These are phyloP conservation scores for Corymbia calophylla DNA, from an alignment of 441 rosid species.

Conservation along the genomic window DNA sequence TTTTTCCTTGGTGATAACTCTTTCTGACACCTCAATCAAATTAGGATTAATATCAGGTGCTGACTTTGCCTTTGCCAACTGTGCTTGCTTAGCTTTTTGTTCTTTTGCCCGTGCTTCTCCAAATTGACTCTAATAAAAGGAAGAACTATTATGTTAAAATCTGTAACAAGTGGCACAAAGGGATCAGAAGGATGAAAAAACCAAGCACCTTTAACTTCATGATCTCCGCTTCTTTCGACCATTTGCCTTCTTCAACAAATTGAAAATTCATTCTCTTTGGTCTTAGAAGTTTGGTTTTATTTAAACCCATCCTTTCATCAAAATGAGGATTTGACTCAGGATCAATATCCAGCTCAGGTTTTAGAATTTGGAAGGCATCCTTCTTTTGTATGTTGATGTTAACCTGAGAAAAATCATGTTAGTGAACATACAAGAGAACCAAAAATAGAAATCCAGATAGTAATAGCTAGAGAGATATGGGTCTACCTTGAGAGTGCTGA, in stretches of 20 bases:
- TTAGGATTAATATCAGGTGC: constrained; percentile 88
- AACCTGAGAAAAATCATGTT: constrained; percentile 40
- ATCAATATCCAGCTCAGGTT: constrained; percentile 84
- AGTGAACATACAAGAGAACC: not conserved
- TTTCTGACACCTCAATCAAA: constrained; percentile 78
- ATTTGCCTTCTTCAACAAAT: constrained; percentile 97
- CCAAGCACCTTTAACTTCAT: constrained; percentile 59
- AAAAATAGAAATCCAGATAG: not conserved
- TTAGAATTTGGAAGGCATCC: constrained; percentile 92
- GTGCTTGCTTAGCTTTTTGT: constrained; percentile 86
- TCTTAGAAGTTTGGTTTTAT: constrained; percentile 72
- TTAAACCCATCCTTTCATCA: constrained; percentile 79
- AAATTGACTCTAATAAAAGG: constrained; percentile 55
- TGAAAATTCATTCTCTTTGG: constrained; percentile 78
- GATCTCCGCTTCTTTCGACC: constrained; percentile 86
- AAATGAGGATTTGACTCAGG: constrained; percentile 73
- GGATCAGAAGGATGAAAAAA: not conserved
- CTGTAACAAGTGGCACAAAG: not conserved
- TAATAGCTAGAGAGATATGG: not conserved
- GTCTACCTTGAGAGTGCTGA: constrained; percentile 87
- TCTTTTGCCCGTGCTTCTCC: constrained; percentile 93
- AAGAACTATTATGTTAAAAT: constrained; percentile 5
- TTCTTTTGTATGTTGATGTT: constrained; percentile 95
- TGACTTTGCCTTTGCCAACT: constrained; percentile 74
- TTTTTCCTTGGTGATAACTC: constrained; percentile 65